Evolutionary conservation across 352 stramenopile species (phyloP).

Genomic region (Pythium folliculosum): DNA sequence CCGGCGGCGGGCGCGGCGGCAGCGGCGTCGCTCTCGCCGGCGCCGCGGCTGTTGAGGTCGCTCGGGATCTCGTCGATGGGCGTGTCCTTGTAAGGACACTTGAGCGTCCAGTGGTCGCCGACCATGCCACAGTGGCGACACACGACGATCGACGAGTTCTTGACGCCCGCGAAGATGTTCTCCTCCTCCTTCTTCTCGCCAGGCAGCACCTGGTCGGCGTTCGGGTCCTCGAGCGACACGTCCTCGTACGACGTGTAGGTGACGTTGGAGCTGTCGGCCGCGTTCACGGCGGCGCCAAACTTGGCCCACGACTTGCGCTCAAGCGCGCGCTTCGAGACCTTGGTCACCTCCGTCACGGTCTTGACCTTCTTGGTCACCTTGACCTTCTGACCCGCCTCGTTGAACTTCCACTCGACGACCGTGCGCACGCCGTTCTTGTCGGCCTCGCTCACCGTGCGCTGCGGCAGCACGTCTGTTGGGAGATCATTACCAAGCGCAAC

Average conservation of each 20-base stretch:
- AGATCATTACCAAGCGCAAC: too few relatives aligned
- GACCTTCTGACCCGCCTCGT: constrained; percentile 88
- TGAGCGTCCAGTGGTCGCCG: constrained; percentile 90
- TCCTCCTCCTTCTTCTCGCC: constrained; percentile 90
- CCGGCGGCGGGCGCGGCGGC: constrained; percentile 35
- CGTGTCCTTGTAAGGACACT: constrained; percentile 91
- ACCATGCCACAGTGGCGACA: constrained; percentile 91
- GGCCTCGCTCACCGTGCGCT: constrained; percentile 81
- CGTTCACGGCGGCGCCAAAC: constrained; percentile 76
- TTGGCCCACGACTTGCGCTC: constrained; percentile 86
- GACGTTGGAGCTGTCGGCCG: constrained; percentile 80
- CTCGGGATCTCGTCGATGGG: constrained; percentile 75
- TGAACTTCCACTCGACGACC: constrained; percentile 90
- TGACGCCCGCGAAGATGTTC: constrained; percentile 85
- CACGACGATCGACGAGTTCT: constrained; percentile 89
- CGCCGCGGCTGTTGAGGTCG: constrained; percentile 58
- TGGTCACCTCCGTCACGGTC: constrained; percentile 83
- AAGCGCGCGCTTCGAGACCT: constrained; percentile 80
- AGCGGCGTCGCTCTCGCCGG: constrained; percentile 31
- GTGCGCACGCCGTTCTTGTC: constrained; percentile 82
- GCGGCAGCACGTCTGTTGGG: constrained; percentile 65
- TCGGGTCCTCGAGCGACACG: constrained; percentile 81
- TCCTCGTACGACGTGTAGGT: constrained; percentile 88
- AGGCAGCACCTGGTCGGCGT: constrained; percentile 82
- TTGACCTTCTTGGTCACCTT: constrained; percentile 92